Evolutionary conservation across 208 protist species (phyloP).

Genomic region (Novymonas esmeraldas): DNA sequence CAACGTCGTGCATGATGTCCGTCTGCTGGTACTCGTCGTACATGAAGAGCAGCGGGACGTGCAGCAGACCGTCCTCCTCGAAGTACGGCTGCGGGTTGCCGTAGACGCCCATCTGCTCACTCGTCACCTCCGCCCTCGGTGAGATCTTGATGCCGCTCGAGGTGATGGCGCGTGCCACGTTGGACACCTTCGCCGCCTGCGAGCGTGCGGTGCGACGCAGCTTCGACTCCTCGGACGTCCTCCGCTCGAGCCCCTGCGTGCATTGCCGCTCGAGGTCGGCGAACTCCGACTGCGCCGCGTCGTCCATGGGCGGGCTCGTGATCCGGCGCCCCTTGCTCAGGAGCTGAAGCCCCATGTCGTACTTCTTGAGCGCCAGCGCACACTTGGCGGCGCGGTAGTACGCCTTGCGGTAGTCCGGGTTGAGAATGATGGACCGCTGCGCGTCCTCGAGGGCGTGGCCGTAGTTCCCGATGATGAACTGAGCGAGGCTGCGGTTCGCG

Average conservation of each 20-base stretch:
- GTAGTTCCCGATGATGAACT: constrained; percentile 91
- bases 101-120: constrained; percentile 86
- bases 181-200: constrained; percentile 63
- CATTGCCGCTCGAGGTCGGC: constrained; percentile 55
- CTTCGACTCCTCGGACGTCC: constrained; percentile 40
- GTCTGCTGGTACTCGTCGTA: constrained; percentile 94
- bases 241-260: constrained; percentile 22
- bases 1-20: constrained; percentile 93
- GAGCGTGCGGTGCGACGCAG: constrained; percentile 33
- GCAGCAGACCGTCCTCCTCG: constrained; percentile 67
- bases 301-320: constrained; percentile 40
- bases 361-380: constrained; percentile 74
- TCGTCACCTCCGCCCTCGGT: constrained; percentile 63
- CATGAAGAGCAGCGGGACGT: constrained; percentile 94
- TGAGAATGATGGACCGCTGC: constrained; percentile 78
- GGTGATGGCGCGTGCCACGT: constrained; percentile 68
- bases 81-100: constrained; percentile 81
- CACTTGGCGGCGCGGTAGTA: constrained; percentile 88
- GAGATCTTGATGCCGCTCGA: constrained; percentile 63
- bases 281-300: constrained; percentile 46
- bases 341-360: constrained; percentile 66
- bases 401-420: constrained; percentile 81
- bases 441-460: constrained; percentile 84
- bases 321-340: constrained; percentile 51
- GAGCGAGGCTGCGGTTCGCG: constrained; percentile 83